Evolutionary conservation across 2,329 filamentous ascomycete genomes (phyloP), one percentile per base, ranked within the genome.

Genomic region (Scytalidium sp.): DNA sequence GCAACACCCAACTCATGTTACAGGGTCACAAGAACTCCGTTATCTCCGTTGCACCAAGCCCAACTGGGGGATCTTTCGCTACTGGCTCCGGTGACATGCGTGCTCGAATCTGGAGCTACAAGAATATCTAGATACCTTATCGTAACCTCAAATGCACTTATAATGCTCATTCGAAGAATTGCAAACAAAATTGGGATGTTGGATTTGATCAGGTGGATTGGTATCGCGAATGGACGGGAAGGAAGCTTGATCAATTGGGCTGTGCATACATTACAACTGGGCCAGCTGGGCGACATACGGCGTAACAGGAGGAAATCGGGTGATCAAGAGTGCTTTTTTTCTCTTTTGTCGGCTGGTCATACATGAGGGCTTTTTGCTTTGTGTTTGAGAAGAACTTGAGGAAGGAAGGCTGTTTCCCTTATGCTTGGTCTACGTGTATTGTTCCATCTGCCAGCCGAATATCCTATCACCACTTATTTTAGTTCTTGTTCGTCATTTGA

Each of bases 21-120:
- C 94, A 97, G 70, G 94, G 94, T 21, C 94, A 99, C 69, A 97
- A 97, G 79, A 97, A 97, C 72, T 96, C 90, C 10, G 94, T 99
- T 61, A 97, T 97, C 63, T 97, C 92, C 2, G 94, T 99, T 46
- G 93, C 94, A 1, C 94, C 94, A 19, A 96, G 91, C 70, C 94
- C 94, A 15, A 59, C 55, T 41, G 92, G 91, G 51, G 84, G 85
- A 56, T 86, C 90, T 66, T 99, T 99, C 67, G 94, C 94, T 39
- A 99, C 94, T 4, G 94, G 94, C 54, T 97, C 92, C 59, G 94
- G 94, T 62, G 94, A 99, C 68, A 96, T 96, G 90, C 88, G 93
- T 67, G 94, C 94, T 48, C 86, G 94, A 64, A 97, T 99, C 73
- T 99, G 94, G 94, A 91, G 88, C 62, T 97, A 88, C 65, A 78